Percentiles rank a stretch among this genome's conserved stretches.
phyloP scores from a whole-genome alignment of 2,329 filamentous ascomycete species.

The Podosphaera xanthii region DNA sequence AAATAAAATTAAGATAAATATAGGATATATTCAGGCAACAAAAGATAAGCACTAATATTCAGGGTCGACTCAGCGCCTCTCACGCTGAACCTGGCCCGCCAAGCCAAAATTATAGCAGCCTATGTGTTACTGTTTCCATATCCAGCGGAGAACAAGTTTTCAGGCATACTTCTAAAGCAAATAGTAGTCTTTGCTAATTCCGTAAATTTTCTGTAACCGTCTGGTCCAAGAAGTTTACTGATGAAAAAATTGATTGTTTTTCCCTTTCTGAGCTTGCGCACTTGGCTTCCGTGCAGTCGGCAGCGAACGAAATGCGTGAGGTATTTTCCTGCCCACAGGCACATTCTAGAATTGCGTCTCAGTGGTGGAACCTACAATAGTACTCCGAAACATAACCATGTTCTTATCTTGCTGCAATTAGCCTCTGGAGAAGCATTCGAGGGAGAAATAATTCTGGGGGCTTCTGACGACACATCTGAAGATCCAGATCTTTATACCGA shows the following conservation, averaged over 20 bases:
- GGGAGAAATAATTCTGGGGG: background rate
- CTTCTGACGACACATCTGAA: background rate
- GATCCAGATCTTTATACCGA: background rate
- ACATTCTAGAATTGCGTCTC: background rate
- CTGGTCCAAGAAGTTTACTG: background rate
- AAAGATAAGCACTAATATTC: too few relatives aligned
- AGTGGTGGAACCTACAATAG: background rate
- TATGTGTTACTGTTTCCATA: background rate
- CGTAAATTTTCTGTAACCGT: background rate
- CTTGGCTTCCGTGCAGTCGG: background rate
- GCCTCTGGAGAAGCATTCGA: background rate
- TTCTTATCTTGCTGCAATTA: background rate
- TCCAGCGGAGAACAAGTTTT: background rate
- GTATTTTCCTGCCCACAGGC: background rate
- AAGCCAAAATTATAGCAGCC: too few relatives aligned
- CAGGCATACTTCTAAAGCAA: background rate
- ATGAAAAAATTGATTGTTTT: background rate
- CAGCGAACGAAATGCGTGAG: background rate
- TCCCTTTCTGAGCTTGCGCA: background rate
- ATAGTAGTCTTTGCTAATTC: background rate
- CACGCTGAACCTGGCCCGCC: too few relatives aligned
- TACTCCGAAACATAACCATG: background rate
- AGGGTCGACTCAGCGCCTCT: too few relatives aligned
- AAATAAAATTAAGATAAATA: too few relatives aligned
- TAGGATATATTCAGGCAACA: too few relatives aligned